These are phyloP conservation scores for Leccinum imitatum DNA, from an alignment of 768 basidiomycete genomes.

Conservation along the genomic window DNA sequence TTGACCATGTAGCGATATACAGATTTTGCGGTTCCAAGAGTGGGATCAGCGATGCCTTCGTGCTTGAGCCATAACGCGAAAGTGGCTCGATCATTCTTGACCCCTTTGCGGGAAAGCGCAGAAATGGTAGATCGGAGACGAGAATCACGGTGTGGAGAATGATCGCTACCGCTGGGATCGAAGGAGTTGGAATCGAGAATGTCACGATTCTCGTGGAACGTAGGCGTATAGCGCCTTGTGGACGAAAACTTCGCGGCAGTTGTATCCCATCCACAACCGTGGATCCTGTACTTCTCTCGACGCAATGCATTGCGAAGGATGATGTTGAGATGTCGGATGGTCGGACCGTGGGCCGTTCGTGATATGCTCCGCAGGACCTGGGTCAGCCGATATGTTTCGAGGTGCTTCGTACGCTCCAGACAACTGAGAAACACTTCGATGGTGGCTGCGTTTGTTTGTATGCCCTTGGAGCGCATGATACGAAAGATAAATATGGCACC, in stretches of 20 bases:
- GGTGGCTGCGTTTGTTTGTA: constrained; percentile 56
- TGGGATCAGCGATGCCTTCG: constrained; percentile 52
- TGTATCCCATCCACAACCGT: constrained; percentile 48
- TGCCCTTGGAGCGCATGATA: constrained; percentile 51
- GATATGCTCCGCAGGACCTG: constrained; percentile 47
- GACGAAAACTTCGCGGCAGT: constrained; percentile 40
- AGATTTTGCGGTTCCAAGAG: constrained; percentile 50
- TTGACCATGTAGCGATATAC: constrained; percentile 59
- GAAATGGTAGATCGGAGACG: constrained; percentile 43
- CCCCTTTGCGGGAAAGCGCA: constrained; percentile 45
- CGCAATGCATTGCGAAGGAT: constrained; percentile 54
- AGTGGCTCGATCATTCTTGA: constrained; percentile 57
- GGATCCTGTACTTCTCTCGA: constrained; percentile 45
- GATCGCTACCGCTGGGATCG: constrained; percentile 50
- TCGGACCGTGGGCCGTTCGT: constrained; percentile 42
- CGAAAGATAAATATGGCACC: constrained; percentile 47
- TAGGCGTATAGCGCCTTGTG: constrained; percentile 22
- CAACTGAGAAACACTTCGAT: constrained; percentile 54
- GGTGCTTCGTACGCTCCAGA: constrained; percentile 43
- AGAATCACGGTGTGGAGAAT: constrained; percentile 29
- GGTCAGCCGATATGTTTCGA: constrained; percentile 47
- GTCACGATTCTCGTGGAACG: constrained; percentile 6
- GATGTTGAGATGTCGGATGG: constrained; percentile 57
- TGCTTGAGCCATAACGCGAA: constrained; percentile 63
- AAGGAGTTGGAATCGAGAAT: constrained; percentile 34